Conservation (phyloP, 805 yeast genomes). For the Metschnikowia bowlesiae region DNA sequence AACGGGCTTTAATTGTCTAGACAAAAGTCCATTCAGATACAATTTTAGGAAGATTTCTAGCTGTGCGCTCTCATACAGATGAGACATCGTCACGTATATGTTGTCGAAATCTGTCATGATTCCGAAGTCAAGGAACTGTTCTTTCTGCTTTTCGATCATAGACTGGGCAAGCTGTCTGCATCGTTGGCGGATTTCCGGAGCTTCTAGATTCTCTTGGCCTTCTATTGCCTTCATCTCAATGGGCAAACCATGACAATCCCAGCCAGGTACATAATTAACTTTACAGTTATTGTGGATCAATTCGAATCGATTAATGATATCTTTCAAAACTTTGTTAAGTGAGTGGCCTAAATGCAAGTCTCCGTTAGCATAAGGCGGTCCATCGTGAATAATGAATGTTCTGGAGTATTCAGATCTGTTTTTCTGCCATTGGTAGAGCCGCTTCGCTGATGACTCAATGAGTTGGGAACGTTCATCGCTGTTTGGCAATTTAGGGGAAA, state of each 20-base stretch:
- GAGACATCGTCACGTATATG: slow-evolving; percentile 70
- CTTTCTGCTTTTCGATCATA: slow-evolving; percentile 60
- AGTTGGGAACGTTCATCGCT: slow-evolving; percentile 31
- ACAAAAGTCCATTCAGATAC: slow-evolving; percentile 62
- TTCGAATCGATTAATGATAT: slow-evolving; percentile 71
- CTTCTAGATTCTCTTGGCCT: slow-evolving; percentile 30
- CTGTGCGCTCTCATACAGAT: slow-evolving; percentile 70
- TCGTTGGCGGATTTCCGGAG: slow-evolving; percentile 53
- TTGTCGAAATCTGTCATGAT: slow-evolving; percentile 79
- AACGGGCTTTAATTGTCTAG: slow-evolving; percentile 88
- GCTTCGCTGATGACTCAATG: slow-evolving; percentile 51
- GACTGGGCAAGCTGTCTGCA: slow-evolving; percentile 67
- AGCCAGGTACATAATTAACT: slow-evolving; percentile 81
- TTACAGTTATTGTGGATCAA: slow-evolving; percentile 52
- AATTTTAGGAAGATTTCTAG: slow-evolving; percentile 63
- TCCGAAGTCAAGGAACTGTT: slow-evolving; percentile 64
- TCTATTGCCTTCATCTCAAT: slow-evolving; percentile 81
- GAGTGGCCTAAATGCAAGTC: slow-evolving; percentile 91
- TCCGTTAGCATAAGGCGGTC: slow-evolving; percentile 98
- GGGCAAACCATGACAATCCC: slow-evolving; percentile 99
- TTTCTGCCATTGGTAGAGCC: slow-evolving; percentile 61
- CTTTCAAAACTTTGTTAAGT: slow-evolving; percentile 82
- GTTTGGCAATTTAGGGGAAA: slow-evolving; percentile 50
- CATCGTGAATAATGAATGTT: slow-evolving; percentile 79
- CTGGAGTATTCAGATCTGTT: slow-evolving; percentile 16